Evolutionary conservation across 1,139 yeast genomes (phyloP).

Genomic region (Kazachstania sp.): DNA sequence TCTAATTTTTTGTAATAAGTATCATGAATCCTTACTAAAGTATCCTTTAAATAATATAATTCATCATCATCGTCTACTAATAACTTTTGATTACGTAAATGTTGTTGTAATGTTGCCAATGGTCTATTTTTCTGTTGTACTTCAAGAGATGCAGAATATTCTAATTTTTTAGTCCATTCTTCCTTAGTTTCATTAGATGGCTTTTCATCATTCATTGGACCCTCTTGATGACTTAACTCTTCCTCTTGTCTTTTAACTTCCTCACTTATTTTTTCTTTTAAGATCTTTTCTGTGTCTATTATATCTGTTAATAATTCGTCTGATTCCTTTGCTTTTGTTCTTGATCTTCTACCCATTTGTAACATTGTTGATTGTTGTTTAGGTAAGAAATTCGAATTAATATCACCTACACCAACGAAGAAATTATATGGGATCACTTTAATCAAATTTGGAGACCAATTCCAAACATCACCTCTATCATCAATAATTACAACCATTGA

Average conservation of each 20-base stretch:
- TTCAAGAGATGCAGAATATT: slow-evolving; percentile 33
- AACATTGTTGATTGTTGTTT: slow-evolving; percentile 57
- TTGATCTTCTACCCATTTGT: slow-evolving; percentile 56
- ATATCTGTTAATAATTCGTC: slow-evolving; percentile 29
- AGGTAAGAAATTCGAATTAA: slow-evolving; percentile 86
- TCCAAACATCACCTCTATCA: slow-evolving; percentile 99
- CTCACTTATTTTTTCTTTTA: slow-evolving; percentile 28
- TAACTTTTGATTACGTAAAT: slow-evolving; percentile 58
- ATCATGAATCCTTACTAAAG: slow-evolving; percentile 54
- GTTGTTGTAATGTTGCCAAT: slow-evolving; percentile 71
- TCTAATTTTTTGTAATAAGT: slow-evolving; percentile 46
- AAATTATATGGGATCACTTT: slow-evolving; percentile 94
- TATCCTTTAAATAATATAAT: slow-evolving; percentile 52
- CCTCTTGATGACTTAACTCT: slow-evolving; percentile 19
- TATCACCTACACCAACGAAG: slow-evolving; percentile 96
- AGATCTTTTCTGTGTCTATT: slow-evolving; percentile 27
- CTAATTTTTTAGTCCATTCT: slow-evolving; percentile 36
- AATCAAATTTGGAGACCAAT: slow-evolving; percentile 85
- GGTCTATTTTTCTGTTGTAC: slow-evolving; percentile 54
- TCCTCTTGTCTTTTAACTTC: slow-evolving; percentile 32
- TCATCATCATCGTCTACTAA: slow-evolving; percentile 78
- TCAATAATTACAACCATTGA: slow-evolving; percentile 95
- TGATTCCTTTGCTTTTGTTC: slow-evolving; percentile 38
- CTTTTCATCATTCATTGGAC: slow-evolving; percentile 17
- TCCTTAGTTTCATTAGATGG: slow-evolving; percentile 28